Base-by-base conservation (phyloP, 139 green algal genomes). In the Coelastrella sp. region DNA sequence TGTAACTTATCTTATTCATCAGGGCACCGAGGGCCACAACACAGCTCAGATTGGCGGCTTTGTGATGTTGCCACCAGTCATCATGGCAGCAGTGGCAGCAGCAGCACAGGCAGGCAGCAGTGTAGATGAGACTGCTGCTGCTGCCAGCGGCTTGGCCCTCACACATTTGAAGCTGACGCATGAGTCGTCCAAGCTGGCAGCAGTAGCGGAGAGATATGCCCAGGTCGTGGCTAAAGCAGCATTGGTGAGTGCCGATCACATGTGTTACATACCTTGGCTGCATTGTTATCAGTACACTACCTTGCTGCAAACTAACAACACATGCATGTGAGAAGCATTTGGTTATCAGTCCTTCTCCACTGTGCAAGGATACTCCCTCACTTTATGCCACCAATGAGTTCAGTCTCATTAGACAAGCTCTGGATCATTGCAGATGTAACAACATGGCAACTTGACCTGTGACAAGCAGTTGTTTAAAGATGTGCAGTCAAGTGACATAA, bases 21-120 rank as follows among this genome's bases (percentile, higher is more conserved):
- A 79, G 63, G 91, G 91, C 73, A 92, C 89, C 0, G 90, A 94
- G 85, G 91, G 90, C 0, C 90, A 94, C 87, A 93, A 94, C 89
- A 93, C 89, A 1, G 88, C 91, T 7, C 79, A 88, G 60, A 93
- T 94, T 57, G 91, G 91, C 7, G 91, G 91, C 60, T 94, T 94
- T 87, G 91, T 94, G 82, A 94, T 92, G 90, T 83, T 94, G 64
- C 88, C 89, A 2, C 91, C 89, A 0, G 91, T 94, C 9, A 87
- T 93, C 59, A 69, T 92, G 51, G 66, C 85, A 53, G 27, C 35
- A 27, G 30, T 88, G 41, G 69, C 32, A 43, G 43, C 45, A 45
- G 73, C 72, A 30, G 34, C 21, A 51, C 34, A 35, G 25, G 30
- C 35, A 25, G 48, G 53, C 75, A 82, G 75, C 75, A 69, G 66